Percentiles rank a stretch among this genome's conserved stretches.
Conservation (phyloP, 1,284 basidiomycete genomes). For the Trametes pubescens region DNA sequence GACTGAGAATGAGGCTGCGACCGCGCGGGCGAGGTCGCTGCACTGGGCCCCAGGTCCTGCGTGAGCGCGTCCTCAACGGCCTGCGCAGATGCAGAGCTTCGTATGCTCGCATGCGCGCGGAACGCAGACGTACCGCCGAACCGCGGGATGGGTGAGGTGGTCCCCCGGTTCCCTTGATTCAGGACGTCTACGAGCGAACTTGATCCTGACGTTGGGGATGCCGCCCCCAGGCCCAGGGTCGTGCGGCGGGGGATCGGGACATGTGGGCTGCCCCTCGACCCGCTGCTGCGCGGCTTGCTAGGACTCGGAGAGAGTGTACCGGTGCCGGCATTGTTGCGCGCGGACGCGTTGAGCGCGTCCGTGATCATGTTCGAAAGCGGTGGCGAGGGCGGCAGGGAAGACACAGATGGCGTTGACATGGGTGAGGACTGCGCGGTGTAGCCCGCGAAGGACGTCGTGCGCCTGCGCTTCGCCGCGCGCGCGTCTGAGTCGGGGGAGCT, state of each 20-base stretch:
- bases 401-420: constrained; percentile 27
- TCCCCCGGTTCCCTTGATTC: not conserved
- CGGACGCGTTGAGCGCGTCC: constrained; percentile 31
- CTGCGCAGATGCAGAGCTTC: constrained; percentile 26
- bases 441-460: constrained; percentile 27
- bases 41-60: constrained; percentile 11
- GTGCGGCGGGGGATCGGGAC: constrained; percentile 11
- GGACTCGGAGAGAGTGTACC: not conserved
- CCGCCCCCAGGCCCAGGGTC: not conserved
- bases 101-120: constrained; percentile 1
- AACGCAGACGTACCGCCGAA: not conserved
- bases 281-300: not conserved
- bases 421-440: constrained; percentile 34
- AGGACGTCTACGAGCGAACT: not conserved
- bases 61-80: constrained; percentile 35
- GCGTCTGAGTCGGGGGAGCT: not conserved
- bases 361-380: constrained; percentile 30
- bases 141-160: not conserved
- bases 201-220: constrained; percentile 8
- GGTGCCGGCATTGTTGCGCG: constrained; percentile 16
- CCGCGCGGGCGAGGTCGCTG: not conserved
- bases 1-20: not conserved
- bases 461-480: constrained; percentile 17
- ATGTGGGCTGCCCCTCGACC: not conserved
- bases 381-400: constrained; percentile 31